Evolutionary conservation across 768 basidiomycete species (phyloP), one percentile per base, ranked within the genome.

Genomic region (Agaricus subrufescens): DNA sequence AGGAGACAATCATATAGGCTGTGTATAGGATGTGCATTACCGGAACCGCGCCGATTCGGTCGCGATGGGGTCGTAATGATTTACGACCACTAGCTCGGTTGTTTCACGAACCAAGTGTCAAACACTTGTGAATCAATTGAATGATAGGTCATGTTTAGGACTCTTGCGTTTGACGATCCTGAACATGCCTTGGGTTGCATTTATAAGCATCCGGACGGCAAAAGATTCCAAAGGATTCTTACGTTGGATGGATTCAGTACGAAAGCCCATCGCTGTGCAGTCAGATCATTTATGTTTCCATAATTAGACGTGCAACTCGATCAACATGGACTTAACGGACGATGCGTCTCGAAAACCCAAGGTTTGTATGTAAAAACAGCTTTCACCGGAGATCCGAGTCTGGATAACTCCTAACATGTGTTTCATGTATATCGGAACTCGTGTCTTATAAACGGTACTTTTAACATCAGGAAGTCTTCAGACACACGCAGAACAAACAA

Each of bases 41-140:
- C 55, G 48, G 55, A 56, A 50, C 49, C 47, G 40, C 31, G n/a
- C 55, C 55, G 43, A 50, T 23, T 25, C 34, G 31, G 47, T 38
- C 29, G 34, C 31, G 34, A 50, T 37, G 44, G 11, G 40, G 34
- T 45, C 26, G 38, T 3, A 49, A 31, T 42, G 40, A 25, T 49
- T 49, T 46, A 43, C 34, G 12, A 23, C 19, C 11, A 9, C 37
- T 23, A 54, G 39, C 44, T 15, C 19, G 39, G 23, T 29, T 9
- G 3, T 14, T 23, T 26, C 46, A 29, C 29, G 38, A 31, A 56
- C 45, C 55, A 50, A 50, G 55, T 19, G 19, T 19, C 19, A 19
- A 19, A 19, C 19, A 19, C 19, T 19, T 19, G 19, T 19, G 19
- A 56, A 50, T 43, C 27, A 19, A 0, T 40, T 8, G 50, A 39